These are phyloP conservation scores for Fusarium sambucinum DNA, from an alignment of 2,329 filamentous ascomycete species.

Conservation along the genomic window DNA sequence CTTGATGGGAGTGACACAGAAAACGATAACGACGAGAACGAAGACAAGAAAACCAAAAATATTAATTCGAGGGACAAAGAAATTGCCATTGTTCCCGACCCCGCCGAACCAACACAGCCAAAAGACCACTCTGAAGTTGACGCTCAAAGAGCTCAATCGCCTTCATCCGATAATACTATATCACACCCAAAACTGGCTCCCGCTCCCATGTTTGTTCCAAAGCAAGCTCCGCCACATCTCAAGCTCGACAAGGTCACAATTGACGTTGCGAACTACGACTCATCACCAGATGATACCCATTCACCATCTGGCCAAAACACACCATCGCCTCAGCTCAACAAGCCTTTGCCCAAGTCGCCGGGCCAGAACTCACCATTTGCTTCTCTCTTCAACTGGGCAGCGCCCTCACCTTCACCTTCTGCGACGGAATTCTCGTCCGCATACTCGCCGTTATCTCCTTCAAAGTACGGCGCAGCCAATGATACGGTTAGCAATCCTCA, in stretches of 20 bases:
- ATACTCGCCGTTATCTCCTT: slow-evolving; percentile 64
- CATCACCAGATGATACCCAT: slow-evolving; percentile 40
- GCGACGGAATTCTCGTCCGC: slow-evolving; percentile 66
- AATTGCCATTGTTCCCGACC: slow-evolving; percentile 9
- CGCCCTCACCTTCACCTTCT: slow-evolving; percentile 61
- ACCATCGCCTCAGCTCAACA: slow-evolving; percentile 60
- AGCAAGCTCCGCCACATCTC: slow-evolving; percentile 65
- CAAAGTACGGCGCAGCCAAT: slow-evolving; percentile 52
- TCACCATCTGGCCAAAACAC: slow-evolving; percentile 48
- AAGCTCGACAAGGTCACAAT: slow-evolving; percentile 60
- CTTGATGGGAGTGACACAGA: slow-evolving; percentile 43
- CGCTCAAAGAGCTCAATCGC: slow-evolving; percentile 48
- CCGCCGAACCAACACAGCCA: slow-evolving; percentile 28
- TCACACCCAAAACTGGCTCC: slow-evolving; percentile 58
- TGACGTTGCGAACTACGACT: slow-evolving; percentile 46
- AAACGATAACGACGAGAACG: slow-evolving; percentile 42
- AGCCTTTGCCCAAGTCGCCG: slow-evolving; percentile 67
- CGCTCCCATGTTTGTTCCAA: slow-evolving; percentile 62
- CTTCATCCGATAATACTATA: slow-evolving; percentile 54
- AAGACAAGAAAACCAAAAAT: slow-evolving; percentile 47
- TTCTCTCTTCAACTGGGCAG: slow-evolving; percentile 66
- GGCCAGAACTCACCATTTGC: slow-evolving; percentile 62
- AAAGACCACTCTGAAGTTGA: slow-evolving; percentile 26
- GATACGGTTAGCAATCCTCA: slow-evolving; percentile 50
- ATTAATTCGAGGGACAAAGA: slow-evolving; percentile 43